Base-by-base conservation (phyloP, 225 moss, liverwort and hornwort species). In the Physcomitrellopsis africana region DNA sequence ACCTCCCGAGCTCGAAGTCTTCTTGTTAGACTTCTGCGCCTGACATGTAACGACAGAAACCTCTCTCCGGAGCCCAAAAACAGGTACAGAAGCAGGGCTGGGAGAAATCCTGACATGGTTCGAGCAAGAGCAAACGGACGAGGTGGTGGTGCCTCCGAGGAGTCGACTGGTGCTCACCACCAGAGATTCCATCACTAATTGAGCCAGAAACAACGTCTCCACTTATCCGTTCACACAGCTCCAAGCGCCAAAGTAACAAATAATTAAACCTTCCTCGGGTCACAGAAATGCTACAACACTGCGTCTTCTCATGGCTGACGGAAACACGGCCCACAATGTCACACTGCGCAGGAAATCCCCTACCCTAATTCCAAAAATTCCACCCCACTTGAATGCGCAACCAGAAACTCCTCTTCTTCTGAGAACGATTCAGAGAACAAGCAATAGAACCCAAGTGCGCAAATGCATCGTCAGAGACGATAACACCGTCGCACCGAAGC, bases 11-110 rank as follows among this genome's bases (percentile, higher is more conserved):
- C 59, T 63, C 3, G 81, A 32, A 42, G 26, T 68, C 69, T 72
- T 85, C 73, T 83, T 83, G 41, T 65, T 83, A 4, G 32, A 37
- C 72, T 88, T 88, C 77, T 85, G 84, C 10, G 77, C 80, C 45
- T 82, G 74, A 65, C 80, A 85, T 27, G 82, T 77, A 49, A 80
- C 72, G 10, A 12, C 43, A 23, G 16, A 42, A 59, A 41, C 58
- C 6, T 59, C 37, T 19, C 29, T 63, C 64, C 72, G 42, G 67
- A 37, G 19, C 58, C 76, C 12, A 11, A 49, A 44, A 56, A 77
- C 67, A 52, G 77, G 42, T 46, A 62, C 11, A 15, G 77, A 77
- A 58, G 51, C 41, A 3, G 72, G 32, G 3, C 44, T 55, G 14
- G 23, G 81, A 0, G 68, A 51, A 64, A 57, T 45, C 45, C 65